Evolutionary conservation across 2,329 filamentous ascomycete species (phyloP), one percentile per base, ranked within the genome.

Genomic region (Verticillium tricorpus): DNA sequence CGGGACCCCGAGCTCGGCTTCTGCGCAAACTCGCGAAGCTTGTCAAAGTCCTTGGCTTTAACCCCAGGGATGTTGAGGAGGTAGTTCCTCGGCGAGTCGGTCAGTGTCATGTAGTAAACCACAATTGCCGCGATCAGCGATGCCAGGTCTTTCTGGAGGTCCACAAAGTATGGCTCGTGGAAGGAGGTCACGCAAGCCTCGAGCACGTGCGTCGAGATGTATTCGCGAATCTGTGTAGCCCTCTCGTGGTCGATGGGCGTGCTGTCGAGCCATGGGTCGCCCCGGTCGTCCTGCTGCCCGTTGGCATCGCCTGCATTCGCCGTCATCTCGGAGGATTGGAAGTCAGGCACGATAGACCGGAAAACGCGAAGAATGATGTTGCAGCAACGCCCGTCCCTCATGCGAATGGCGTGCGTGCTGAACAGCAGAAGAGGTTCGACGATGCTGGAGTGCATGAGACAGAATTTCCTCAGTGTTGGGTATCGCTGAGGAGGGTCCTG

Each of bases 141-240:
- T 0, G 93, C 94, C 25, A 99, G 83, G 59, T 99, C 93, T 72
- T 93, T 94, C 70, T 99, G 95, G 65, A 96, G 86, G 68, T 99
- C 95, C 37, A 97, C 93, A 75, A 98, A 99, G 75, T 98, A 97
- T 0, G 92, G 89, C 67, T 99, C 95, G 76, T 98, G 91, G 58
- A 99, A 86, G 2, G 91, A 96, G 1, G 89, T 91, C 72, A 97
- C 91, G 70, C 91, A 94, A 0, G 93, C 92, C 77, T 93, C 92
- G 58, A 99, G 84, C 2, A 98, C 92, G 67, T 97, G 91, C 5
- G 88, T 87, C 59, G 89, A 92, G 71, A 98, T 93, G 74, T 93
- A 99, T 70, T 97, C 92, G 59, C 93, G 88, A 65, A 98, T 91
- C 8, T 83, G 89, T 8, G 82, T 77, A 1, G 87, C 82, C 15